Conservation (phyloP, 129 eudicot genomes). For the Sambucus nigra region DNA sequence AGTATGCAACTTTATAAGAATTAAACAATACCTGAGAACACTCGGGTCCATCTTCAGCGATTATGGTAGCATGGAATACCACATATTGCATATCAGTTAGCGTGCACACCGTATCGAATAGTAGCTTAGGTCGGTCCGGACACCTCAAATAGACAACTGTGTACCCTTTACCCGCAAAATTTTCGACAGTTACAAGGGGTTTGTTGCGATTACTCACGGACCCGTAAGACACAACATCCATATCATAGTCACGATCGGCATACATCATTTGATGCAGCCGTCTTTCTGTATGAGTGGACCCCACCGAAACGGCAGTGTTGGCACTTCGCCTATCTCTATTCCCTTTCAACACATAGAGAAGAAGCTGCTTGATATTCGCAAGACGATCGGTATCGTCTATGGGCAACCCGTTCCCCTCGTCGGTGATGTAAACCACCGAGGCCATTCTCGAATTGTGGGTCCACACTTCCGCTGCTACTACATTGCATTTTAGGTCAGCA, state of each 20-base stretch:
- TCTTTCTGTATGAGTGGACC: slow-evolving; percentile 61
- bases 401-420: slow-evolving; percentile 33
- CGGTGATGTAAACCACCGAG: slow-evolving; percentile 64
- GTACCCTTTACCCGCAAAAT: slow-evolving; percentile 60
- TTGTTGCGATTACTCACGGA: slow-evolving; percentile 21
- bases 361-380: slow-evolving; percentile 55
- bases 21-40: slow-evolving; percentile 59
- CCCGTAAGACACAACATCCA: slow-evolving; percentile 16
- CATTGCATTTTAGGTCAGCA: slow-evolving; percentile 63
- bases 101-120: slow-evolving; percentile 82
- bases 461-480: slow-evolving; percentile 86
- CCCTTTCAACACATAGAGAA: slow-evolving; percentile 52
- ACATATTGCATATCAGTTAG: slow-evolving; percentile 90
- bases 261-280: slow-evolving; percentile 87
- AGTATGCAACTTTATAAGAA: background rate
- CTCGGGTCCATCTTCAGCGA: slow-evolving; percentile 61
- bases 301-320: slow-evolving; percentile 64
- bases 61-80: slow-evolving; percentile 66
- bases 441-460: slow-evolving; percentile 88
- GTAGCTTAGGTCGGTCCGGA: slow-evolving; percentile 65
- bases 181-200: slow-evolving; percentile 51
- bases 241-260: slow-evolving; percentile 82
- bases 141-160: slow-evolving; percentile 65
- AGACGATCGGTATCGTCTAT: slow-evolving; percentile 52
- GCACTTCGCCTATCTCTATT: slow-evolving; percentile 53